Evolutionary conservation across 2,329 filamentous ascomycete genomes (phyloP).

Genomic region (Penicillium sp.): DNA sequence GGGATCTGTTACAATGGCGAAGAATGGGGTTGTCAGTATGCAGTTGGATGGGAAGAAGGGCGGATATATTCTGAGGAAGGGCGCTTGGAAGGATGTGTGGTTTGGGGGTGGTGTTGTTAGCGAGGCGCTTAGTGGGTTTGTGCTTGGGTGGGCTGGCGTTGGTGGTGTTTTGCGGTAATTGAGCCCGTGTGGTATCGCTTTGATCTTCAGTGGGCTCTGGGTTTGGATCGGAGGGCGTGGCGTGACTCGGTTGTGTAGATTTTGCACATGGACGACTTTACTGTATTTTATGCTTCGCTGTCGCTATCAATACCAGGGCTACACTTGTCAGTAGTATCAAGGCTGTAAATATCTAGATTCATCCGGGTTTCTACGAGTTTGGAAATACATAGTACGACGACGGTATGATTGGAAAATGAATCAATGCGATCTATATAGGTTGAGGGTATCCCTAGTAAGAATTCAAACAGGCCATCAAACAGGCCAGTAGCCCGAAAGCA

Average conservation of each 20-base stretch:
- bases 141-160: slow-evolving; percentile 49
- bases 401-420: neutral
- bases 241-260: no score
- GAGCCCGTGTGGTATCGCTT: neutral
- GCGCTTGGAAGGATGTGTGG: slow-evolving; percentile 50
- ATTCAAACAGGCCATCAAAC: neutral
- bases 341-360: neutral
- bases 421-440: neutral
- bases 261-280: neutral
- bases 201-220: neutral
- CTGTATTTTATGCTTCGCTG: neutral
- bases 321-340: neutral
- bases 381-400: neutral
- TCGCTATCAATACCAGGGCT: neutral
- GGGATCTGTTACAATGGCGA: slow-evolving; percentile 25
- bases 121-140: slow-evolving; percentile 50
- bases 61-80: slow-evolving; percentile 30
- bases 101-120: slow-evolving; percentile 47
- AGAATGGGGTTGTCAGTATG: slow-evolving; percentile 22
- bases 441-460: neutral
- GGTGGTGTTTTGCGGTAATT: slow-evolving; percentile 47
- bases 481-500: neutral
- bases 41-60: slow-evolving; percentile 17
- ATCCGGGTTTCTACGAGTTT: neutral
- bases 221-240: no score